phyloP scores from a whole-genome alignment of 768 basidiomycete species.

The Tricholoma sp. region DNA sequence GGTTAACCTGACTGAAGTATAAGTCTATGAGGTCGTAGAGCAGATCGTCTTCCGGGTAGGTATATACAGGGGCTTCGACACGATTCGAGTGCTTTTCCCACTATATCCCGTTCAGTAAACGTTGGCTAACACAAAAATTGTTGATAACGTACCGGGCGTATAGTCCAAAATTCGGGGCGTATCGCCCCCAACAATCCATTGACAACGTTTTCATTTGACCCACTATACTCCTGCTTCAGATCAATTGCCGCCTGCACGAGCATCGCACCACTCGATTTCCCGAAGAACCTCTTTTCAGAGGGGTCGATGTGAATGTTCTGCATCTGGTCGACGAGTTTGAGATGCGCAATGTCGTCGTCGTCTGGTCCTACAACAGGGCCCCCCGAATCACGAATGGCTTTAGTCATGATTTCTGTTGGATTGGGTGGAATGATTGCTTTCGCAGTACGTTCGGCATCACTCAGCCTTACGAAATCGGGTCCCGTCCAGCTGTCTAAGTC shows the following conservation, averaged over 20 bases:
- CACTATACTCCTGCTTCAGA: constrained; percentile 52
- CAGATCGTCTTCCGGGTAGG: constrained; percentile 51
- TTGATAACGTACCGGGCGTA: constrained; percentile 25
- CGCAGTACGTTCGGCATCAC: neutral
- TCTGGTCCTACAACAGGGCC: constrained; percentile 20
- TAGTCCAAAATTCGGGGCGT: constrained; percentile 34
- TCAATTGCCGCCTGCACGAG: constrained; percentile 52
- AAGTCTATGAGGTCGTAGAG: constrained; percentile 47
- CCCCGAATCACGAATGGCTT: constrained; percentile 27
- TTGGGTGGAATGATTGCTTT: constrained; percentile 1
- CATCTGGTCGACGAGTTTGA: constrained; percentile 32
- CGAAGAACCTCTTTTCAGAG: constrained; percentile 43
- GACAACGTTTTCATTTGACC: constrained; percentile 21
- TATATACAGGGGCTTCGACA: constrained; percentile 21
- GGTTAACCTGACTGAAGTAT: constrained; percentile 59
- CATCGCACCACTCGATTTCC: constrained; percentile 52
- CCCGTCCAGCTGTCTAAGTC: constrained; percentile 12
- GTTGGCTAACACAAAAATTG: neutral
- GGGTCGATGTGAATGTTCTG: constrained; percentile 28
- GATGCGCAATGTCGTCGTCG: constrained; percentile 31
- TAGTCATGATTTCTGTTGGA: constrained; percentile 25
- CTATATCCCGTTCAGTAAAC: constrained; percentile 12
- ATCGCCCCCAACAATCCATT: constrained; percentile 12
- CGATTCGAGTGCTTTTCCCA: constrained; percentile 29
- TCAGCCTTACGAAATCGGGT: neutral